A percentile compares a stretch with the other conserved stretches of the same genome.
These are phyloP conservation scores for Neonectria hederae DNA, from an alignment of 2,329 filamentous ascomycete genomes.

Conservation along the genomic window DNA sequence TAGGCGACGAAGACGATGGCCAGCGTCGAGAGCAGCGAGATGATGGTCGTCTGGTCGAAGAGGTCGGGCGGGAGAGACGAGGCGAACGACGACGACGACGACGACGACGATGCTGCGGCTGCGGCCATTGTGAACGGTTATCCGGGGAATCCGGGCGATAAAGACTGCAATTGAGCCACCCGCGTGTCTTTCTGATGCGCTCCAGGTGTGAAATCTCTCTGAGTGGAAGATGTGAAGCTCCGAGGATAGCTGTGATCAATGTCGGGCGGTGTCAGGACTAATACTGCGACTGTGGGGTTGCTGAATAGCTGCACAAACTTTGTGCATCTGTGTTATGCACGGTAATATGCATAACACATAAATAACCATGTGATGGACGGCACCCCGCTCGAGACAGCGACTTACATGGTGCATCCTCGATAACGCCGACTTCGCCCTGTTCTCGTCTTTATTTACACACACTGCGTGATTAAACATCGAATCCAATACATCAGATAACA, in stretches of 20 bases:
- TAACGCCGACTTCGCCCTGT: too few relatives aligned
- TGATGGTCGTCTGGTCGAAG: constrained; percentile 68
- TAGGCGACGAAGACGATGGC: constrained; percentile 62
- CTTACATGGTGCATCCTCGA: too few relatives aligned
- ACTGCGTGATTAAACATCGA: too few relatives aligned
- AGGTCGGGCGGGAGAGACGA: constrained; percentile 61
- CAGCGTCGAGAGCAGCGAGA: constrained; percentile 66
- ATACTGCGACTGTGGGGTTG: background rate
- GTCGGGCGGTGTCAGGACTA: background rate
- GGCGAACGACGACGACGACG: background rate
- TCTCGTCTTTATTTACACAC: too few relatives aligned
- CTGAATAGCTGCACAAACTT: background rate
- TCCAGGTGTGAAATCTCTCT: background rate
- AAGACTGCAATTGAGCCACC: background rate
- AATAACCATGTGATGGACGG: too few relatives aligned
- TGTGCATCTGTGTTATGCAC: background rate
- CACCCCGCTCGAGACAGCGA: too few relatives aligned
- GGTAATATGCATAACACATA: too few relatives aligned
- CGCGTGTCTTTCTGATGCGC: background rate
- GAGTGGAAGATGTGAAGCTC: background rate
- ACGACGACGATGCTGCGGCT: constrained; percentile 23
- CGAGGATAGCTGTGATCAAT: background rate
- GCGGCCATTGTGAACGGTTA: constrained; percentile 18
- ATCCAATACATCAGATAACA: background rate
- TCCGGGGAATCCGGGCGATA: background rate